phyloP scores from a whole-genome alignment of 2,329 filamentous ascomycete genomes.

The Dactylellina leptospora region DNA sequence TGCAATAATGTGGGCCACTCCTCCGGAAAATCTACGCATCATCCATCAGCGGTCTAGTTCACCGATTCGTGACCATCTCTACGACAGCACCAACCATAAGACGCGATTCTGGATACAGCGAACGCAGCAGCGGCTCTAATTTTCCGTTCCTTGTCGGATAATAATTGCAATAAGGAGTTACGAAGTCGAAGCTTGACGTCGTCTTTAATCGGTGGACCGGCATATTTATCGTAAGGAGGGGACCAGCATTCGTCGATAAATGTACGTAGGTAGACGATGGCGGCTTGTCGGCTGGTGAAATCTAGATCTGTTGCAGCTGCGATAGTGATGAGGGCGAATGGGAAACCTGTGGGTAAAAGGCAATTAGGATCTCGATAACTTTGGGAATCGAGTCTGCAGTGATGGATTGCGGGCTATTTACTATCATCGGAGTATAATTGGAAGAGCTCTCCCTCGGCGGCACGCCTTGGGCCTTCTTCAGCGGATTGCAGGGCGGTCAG shows the following conservation, averaged over 20 bases:
- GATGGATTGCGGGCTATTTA: conserved; percentile 28
- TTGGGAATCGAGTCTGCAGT: conserved; percentile 53
- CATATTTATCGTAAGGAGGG: conserved; percentile 75
- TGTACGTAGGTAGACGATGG: conserved; percentile 79
- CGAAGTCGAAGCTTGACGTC: conserved; percentile 77
- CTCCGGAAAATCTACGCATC: conserved; percentile 80
- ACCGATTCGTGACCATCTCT: not conserved
- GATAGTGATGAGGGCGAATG: conserved; percentile 80
- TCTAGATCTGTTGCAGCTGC: conserved; percentile 78
- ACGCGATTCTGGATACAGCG: conserved; percentile 91
- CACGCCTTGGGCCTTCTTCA: conserved; percentile 78
- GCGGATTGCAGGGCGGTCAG: conserved; percentile 85
- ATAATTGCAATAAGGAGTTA: conserved; percentile 77
- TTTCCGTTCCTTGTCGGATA: conserved; percentile 79
- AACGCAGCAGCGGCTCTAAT: conserved; percentile 89
- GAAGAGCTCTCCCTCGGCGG: conserved; percentile 84
- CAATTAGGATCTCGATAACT: conserved; percentile 19
- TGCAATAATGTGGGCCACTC: conserved; percentile 92
- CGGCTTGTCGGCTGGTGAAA: conserved; percentile 80
- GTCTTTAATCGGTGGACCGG: conserved; percentile 73
- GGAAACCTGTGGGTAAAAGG: conserved; percentile 68
- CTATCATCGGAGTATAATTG: conserved; percentile 71
- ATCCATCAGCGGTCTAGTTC: conserved; percentile 11
- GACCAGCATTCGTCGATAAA: conserved; percentile 90
- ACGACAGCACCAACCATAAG: conserved; percentile 58